phyloP scores from a whole-genome alignment of 2,329 filamentous ascomycete species.

The Ophiocordyceps unilateralis region DNA sequence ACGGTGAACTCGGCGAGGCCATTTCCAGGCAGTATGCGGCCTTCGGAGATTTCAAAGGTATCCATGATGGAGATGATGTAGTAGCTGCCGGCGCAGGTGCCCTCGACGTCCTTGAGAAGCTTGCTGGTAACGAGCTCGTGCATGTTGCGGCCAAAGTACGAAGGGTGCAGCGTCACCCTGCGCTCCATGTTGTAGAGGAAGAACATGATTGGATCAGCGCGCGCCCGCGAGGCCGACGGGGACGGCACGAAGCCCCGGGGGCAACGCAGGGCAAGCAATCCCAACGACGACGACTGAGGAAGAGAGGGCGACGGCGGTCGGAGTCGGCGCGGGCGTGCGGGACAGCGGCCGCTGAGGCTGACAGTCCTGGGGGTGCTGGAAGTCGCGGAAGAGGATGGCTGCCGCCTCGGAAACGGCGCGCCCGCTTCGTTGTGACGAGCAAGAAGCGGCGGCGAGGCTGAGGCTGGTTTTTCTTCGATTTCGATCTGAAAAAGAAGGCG shows the following conservation, averaged over 20 bases:
- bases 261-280: too few relatives aligned
- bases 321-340: too few relatives aligned
- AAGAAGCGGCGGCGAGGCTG: neutral
- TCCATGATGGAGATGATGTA: conserved; percentile 98
- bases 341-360: too few relatives aligned
- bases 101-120: conserved; percentile 84
- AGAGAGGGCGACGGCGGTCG: neutral
- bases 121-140: conserved; percentile 79
- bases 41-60: conserved; percentile 85
- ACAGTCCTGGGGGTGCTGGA: too few relatives aligned
- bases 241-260: too few relatives aligned
- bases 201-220: conserved; percentile 76
- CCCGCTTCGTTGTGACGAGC: too few relatives aligned
- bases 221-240: too few relatives aligned
- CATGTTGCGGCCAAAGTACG: conserved; percentile 90
- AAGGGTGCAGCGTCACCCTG: conserved; percentile 86
- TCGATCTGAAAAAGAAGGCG: too few relatives aligned
- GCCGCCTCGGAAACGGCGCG: neutral
- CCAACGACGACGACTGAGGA: neutral
- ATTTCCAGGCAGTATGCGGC: conserved; percentile 77
- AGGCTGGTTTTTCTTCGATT: too few relatives aligned
- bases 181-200: conserved; percentile 96
- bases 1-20: conserved; percentile 91
- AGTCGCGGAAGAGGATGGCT: too few relatives aligned
- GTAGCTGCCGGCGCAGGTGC: conserved; percentile 86